Base-by-base conservation (phyloP, 2,329 filamentous ascomycete genomes). In the Fusarium azukiicola region DNA sequence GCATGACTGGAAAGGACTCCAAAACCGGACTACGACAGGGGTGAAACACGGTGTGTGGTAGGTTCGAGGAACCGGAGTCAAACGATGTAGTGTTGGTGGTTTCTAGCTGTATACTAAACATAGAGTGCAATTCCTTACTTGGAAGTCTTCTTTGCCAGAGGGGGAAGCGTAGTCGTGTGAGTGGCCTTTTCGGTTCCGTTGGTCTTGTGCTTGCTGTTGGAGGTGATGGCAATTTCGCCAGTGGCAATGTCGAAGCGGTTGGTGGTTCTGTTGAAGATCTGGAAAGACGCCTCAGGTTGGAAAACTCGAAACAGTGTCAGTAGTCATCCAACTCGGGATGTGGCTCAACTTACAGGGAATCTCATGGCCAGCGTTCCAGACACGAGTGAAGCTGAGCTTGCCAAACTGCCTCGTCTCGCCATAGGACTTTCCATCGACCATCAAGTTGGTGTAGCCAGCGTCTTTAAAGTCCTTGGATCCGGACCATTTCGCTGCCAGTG, bases 321-420 rank as follows among this genome's bases (percentile, higher is more conserved):
- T 5, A n/a, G 3, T 49, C 9, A 3, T 38, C 13, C 6, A 27
- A 17, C 16, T 14, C 13, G 38, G 21, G 17, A 27, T 17, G 6
- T 4, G 47, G 4, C 23, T 13, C 1, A 6, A 7, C 70, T 74
- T 58, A 74, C 73, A 74, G 27, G 74, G 74, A 6, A 77, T 64
- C 47, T 74, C 74, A 4, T 77, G 74, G 11, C 74, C 74, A 19
- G 74, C 64, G 32, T 77, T 67, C 69, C 67, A 74, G 17, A 77
- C 61, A 16, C 72, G 69, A 36, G 64, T 70, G 44, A 77, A 77
- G 19, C 72, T 74, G 6, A 77, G 66, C 36, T 77, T 77, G 3
- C 73, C 73, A 27, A 61, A 72, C 44, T 77, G 72, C 4, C 74
- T 61, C 6, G 72, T 74, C 54, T 74, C 69, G 38, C 74, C 74